Conservation (phyloP, 2,329 filamentous ascomycete species). For the Paecilomyces dactylethromorphus region DNA sequence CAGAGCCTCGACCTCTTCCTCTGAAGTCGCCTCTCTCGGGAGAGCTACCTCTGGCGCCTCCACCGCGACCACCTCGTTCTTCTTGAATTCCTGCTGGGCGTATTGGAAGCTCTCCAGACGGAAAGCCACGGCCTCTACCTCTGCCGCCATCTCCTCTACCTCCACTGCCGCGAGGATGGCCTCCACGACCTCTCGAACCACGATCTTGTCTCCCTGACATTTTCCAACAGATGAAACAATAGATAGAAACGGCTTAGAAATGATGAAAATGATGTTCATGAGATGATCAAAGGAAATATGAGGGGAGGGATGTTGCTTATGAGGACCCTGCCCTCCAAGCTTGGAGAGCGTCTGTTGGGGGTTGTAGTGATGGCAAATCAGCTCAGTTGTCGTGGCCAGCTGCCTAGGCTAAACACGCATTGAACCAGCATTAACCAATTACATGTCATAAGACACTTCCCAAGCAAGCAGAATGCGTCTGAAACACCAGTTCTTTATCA, state of each 20-base stretch:
- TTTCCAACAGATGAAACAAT: not conserved
- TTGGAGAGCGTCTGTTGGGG: not conserved
- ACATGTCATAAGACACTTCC: not conserved
- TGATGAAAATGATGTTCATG: not conserved
- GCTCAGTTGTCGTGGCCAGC: not conserved
- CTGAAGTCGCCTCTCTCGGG: slow-evolving; percentile 15
- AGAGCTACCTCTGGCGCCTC: slow-evolving; percentile 7
- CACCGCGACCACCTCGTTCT: slow-evolving; percentile 10
- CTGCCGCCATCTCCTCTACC: slow-evolving; percentile 17
- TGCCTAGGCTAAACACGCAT: not conserved
- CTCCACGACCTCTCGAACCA: slow-evolving; percentile 15
- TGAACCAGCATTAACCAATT: not conserved
- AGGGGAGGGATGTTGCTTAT: not conserved
- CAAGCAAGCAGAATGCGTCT: not conserved
- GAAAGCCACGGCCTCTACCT: slow-evolving; percentile 17
- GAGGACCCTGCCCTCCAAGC: not conserved
- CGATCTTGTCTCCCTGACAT: slow-evolving; percentile 5
- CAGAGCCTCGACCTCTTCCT: slow-evolving; percentile 12
- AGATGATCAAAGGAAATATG: not conserved
- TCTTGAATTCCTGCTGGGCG: slow-evolving; percentile 14
- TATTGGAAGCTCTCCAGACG: slow-evolving; percentile 2
- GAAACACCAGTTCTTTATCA: not conserved
- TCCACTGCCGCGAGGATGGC: slow-evolving; percentile 14
- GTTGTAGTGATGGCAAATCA: not conserved
- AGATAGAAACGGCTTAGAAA: not conserved